Evolutionary conservation across 805 yeast genomes (phyloP).

Genomic region (Candida ponderosae): DNA sequence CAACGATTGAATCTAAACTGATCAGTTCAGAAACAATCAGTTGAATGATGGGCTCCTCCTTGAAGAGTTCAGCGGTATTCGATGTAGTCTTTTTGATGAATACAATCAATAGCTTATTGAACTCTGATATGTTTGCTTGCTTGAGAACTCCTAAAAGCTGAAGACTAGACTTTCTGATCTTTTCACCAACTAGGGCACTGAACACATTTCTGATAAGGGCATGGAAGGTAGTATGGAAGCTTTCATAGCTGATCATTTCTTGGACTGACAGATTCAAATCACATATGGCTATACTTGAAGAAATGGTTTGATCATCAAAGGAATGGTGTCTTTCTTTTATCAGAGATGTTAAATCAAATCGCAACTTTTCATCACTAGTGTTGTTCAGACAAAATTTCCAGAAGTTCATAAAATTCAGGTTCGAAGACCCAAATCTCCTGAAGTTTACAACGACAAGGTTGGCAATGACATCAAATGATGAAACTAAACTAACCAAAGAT

Average conservation of each 20-base stretch:
- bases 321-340: too few species aligned
- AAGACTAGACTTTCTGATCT: slow-evolving; percentile 4
- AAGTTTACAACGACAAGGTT: too few species aligned
- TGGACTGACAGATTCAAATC: slow-evolving; percentile 2
- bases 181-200: slow-evolving; percentile 6
- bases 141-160: slow-evolving; percentile 16
- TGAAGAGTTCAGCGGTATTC: slow-evolving; percentile 23
- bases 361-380: background rate
- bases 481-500: background rate
- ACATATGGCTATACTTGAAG: too few species aligned
- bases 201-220: slow-evolving; percentile 12
- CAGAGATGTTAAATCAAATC: background rate
- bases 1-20: slow-evolving; percentile 24
- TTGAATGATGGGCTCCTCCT: slow-evolving; percentile 28
- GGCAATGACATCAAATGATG: too few species aligned
- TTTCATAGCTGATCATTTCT: slow-evolving; percentile 5
- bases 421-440: too few species aligned
- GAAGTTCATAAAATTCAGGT: background rate
- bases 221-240: slow-evolving; percentile 16
- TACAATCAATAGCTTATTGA: slow-evolving; percentile 15
- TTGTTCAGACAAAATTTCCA: slow-evolving; percentile 1
- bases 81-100: slow-evolving; percentile 20
- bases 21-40: slow-evolving; percentile 30
- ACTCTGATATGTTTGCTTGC: slow-evolving; percentile 15
- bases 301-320: too few species aligned